Percentiles rank a stretch among this genome's conserved stretches.
Conservation (phyloP, 139 green algal species). For the Edaphochlamys debaryana region DNA sequence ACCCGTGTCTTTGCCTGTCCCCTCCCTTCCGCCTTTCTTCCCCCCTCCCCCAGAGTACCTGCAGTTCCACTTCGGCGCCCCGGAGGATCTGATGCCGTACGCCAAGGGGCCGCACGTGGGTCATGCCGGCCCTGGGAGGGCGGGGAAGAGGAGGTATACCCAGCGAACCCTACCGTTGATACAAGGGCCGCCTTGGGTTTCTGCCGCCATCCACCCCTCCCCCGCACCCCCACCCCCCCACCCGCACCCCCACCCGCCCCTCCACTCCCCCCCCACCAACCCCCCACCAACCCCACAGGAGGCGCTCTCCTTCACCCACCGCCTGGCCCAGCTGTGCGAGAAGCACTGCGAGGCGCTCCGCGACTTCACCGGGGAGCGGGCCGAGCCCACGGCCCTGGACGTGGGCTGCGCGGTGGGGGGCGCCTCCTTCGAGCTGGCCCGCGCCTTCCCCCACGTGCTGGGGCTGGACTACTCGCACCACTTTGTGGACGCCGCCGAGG, state of each 20-base stretch:
- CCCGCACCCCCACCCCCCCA: not conserved
- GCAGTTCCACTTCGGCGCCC: constrained; percentile 63
- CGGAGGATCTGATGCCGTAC: constrained; percentile 63
- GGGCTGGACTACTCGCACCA: constrained; percentile 74
- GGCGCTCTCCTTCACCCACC: constrained; percentile 54
- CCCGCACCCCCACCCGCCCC: too few species aligned
- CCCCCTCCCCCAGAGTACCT: constrained; percentile 69
- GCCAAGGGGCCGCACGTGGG: constrained; percentile 40
- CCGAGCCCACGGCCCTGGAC: constrained; percentile 67
- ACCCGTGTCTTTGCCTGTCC: too few species aligned
- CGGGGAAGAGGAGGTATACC: too few species aligned
- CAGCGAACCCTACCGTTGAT: too few species aligned
- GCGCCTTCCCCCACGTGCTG: constrained; percentile 71
- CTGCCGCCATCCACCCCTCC: too few species aligned
- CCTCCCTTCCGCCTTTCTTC: too few species aligned
- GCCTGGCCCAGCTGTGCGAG: constrained; percentile 57
- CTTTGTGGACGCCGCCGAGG: constrained; percentile 59
- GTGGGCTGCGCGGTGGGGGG: constrained; percentile 84
- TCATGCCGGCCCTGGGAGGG: too few species aligned
- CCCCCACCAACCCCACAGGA: constrained; percentile 33
- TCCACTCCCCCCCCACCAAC: too few species aligned
- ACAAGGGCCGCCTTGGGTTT: too few species aligned
- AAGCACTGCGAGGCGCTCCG: constrained; percentile 43
- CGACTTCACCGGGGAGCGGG: constrained; percentile 51
- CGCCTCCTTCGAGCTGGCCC: constrained; percentile 74